phyloP scores from a whole-genome alignment of 2,329 filamentous ascomycete species.

The Botrytis pseudocinerea region DNA sequence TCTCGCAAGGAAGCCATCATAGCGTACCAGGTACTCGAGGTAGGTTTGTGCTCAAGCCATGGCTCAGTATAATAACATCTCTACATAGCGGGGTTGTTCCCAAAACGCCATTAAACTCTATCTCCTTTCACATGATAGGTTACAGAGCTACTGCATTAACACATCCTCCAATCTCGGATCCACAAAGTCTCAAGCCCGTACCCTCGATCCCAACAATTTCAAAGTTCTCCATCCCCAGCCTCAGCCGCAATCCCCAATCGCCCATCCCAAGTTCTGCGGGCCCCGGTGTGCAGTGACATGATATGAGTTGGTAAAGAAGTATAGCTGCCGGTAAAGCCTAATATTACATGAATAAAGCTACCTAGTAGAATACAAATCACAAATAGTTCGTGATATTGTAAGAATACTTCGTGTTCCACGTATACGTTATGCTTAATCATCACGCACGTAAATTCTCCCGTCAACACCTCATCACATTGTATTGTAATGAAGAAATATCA shows the following conservation, averaged over 20 bases:
- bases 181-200: background rate
- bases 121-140: background rate
- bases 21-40: no score
- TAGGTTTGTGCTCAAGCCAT: background rate
- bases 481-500: background rate
- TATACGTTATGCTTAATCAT: background rate
- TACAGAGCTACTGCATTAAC: no score
- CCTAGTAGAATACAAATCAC: background rate
- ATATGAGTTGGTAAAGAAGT: background rate
- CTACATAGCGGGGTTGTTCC: background rate
- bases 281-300: background rate
- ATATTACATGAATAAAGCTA: background rate
- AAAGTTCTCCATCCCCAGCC: background rate
- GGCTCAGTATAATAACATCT: background rate
- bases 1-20: background rate
- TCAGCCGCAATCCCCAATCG: background rate
- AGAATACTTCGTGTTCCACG: background rate
- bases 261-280: background rate
- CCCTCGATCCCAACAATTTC: background rate
- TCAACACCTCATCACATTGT: background rate
- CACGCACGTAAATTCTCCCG: background rate
- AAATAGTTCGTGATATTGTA: background rate
- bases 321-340: background rate
- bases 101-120: background rate
- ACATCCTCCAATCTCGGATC: background rate